Evolutionary conservation across 2,329 filamentous ascomycete genomes (phyloP), one percentile per base, ranked within the genome.

Genomic region (Exophiala sp.): DNA sequence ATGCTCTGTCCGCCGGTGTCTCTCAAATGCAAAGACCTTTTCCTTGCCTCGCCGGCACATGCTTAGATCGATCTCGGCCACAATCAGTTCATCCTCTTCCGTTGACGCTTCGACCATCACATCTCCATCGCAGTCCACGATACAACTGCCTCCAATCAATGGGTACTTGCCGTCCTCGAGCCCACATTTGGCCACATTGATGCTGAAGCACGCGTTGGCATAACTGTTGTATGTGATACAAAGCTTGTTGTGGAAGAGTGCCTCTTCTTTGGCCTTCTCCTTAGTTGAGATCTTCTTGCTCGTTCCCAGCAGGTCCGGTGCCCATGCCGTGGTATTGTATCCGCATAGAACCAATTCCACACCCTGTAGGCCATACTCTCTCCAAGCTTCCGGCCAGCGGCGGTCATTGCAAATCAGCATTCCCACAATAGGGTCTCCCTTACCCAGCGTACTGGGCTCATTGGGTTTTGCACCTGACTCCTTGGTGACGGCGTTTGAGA

Each of bases 371-470:
- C 75, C 73, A 55, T 77, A 74, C 14, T 66, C 66, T 27, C 76
- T 63, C 75, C 76, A 79, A 0, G 69, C 71, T 57, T 79, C 76
- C 1, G 73, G 67, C 76, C 76, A 79, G 6, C 76, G 66, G 3
- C 75, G 64, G 60, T 78, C 76, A 56, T 78, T 79, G 63, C 76
- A 79, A 47, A 78, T 77, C 60, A 79, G 66, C 74, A 78, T 77
- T 7, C 76, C 66, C 23, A 78, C 41, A 38, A 79, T 76, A 2
- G 75, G 71, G 58, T 79, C 75, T 1, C 73, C 72, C 48, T 67
- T 68, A 7, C 66, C 64, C 11, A 55, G 55, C 1, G 52, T 61
- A 11, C 56, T 57, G 6, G 52, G 46, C 0, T 56, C 55, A 4
- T 56, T 53, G 14, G 56, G 57, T 24, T 62, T 46, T 13, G 46